phyloP scores from a whole-genome alignment of 1,284 basidiomycete species.

The Malassezia vespertilionis region DNA sequence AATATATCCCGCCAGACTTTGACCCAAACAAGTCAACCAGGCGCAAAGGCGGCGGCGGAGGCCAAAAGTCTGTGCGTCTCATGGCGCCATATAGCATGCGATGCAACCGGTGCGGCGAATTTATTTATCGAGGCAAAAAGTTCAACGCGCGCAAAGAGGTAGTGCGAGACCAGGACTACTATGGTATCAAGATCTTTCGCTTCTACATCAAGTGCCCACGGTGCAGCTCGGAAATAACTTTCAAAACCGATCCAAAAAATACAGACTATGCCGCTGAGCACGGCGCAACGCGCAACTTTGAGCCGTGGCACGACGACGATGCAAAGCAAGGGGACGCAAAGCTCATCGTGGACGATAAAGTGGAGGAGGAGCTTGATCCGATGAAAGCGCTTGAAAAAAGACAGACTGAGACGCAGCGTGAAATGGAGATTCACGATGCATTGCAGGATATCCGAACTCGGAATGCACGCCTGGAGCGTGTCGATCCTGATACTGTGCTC shows the following conservation, averaged over 20 bases:
- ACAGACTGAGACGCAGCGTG: conserved; percentile 78
- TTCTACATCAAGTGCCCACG: conserved; percentile 47
- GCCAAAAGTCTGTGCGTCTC: conserved; percentile 88
- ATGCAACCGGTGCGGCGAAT: conserved; percentile 78
- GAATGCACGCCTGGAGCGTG: conserved; percentile 78
- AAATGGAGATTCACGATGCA: conserved; percentile 97
- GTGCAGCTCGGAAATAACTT: conserved; percentile 86
- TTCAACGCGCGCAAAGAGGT: conserved; percentile 99
- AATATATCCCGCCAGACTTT: conserved; percentile 62
- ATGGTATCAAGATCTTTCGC: conserved; percentile 80
- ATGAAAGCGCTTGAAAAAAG: conserved; percentile 93
- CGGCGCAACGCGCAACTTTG: conserved; percentile 41
- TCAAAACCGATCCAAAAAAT: conserved; percentile 96
- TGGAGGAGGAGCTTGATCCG: conserved; percentile 56
- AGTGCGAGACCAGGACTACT: conserved; percentile 89
- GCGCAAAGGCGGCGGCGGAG: conserved; percentile 74
- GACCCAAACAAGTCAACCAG: conserved; percentile 92
- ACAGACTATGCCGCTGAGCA: conserved; percentile 44
- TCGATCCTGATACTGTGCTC: conserved; percentile 37
- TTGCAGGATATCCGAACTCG: conserved; percentile 84
- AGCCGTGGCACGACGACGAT: conserved; percentile 35
- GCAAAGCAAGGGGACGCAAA: conserved; percentile 1
- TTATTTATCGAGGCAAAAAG: conserved; percentile 88
- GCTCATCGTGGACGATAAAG: conserved; percentile 15
- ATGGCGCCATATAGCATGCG: conserved; percentile 98